Base-by-base conservation (phyloP, 1,284 basidiomycete genomes). In the Papiliotrema laurentii region DNA sequence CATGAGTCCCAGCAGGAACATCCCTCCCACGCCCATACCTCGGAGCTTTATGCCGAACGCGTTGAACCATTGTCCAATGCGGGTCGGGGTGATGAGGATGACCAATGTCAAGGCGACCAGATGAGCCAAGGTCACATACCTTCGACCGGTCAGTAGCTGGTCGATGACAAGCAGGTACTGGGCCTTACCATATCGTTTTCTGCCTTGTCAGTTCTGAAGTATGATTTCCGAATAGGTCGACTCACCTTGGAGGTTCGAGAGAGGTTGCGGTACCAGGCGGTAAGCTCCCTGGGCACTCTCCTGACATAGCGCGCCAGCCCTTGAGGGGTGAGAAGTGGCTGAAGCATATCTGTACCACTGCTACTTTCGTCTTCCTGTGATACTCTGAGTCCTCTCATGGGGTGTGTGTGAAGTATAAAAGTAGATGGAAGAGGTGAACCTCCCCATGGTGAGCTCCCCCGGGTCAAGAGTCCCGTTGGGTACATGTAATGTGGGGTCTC, bases 51-150 rank as follows among this genome's bases (percentile, higher is more conserved):
- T 24, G 0, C 64, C 66, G 11, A 72, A 39, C 19, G 52, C 38
- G 43, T 70, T 70, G 56, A 74, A 68, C 59, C 61, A 71, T 21
- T 55, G 49, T 5, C 61, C 67, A 37, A 74, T 72, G 2, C 65
- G 48, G 18, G 54, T 53, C 0, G 71, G 70, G 1, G 68, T 71
- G 49, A 73, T 67, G 43, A 69, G 59, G 26, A 69, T 49, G 25
- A 73, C 47, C 21, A 58, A 36, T 1, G 51, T 48, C 18, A 73
- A 37, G 21, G 61, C 37, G 34, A 60, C 39, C 19, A 66, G 28
- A 44, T 69, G 55, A 18, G 61, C 40, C 14, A 51, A 44, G 3
- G 56, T 48, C 13, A 69, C 43, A 2, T 50, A 43, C 64, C 66
- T 66, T 44, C 11, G 13, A 18, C 22, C 13, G 10, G 38, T 31